Evolutionary conservation across 2,329 filamentous ascomycete species (phyloP).

Genomic region (Fusarium pseudocircinatum): DNA sequence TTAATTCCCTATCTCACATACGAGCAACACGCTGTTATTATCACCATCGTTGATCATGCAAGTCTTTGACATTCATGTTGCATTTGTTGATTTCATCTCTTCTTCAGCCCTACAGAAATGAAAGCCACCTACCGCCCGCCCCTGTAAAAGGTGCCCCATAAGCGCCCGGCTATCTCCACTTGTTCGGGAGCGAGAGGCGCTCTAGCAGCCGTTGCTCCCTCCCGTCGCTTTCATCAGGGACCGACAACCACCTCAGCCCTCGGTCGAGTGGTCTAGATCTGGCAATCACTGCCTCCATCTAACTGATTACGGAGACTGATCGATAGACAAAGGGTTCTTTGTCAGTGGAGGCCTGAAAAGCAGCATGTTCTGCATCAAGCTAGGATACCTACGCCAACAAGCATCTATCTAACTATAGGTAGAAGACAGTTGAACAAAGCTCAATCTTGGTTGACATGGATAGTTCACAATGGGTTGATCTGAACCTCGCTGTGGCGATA

Average conservation of each 20-base stretch:
- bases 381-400: neutral
- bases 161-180: constrained; percentile 3
- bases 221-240: neutral
- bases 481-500: neutral
- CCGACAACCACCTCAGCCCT: neutral
- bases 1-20: neutral
- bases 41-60: neutral
- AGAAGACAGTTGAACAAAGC: neutral
- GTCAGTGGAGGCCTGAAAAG: neutral
- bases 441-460: neutral
- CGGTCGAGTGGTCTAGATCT: neutral
- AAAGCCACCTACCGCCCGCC: neutral
- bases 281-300: neutral
- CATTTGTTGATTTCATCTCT: neutral
- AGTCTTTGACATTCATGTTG: neutral
- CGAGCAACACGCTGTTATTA: neutral
- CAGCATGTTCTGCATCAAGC: neutral
- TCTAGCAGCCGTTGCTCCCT: neutral
- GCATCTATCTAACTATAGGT: neutral
- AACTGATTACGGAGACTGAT: neutral
- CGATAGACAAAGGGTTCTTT: neutral
- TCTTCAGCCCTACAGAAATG: constrained; percentile 21
- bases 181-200: neutral
- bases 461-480: neutral
- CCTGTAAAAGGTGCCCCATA: constrained; percentile 1